A percentile compares a stretch with the other conserved stretches of the same genome.
These are phyloP conservation scores for Litsea cubeba DNA, from an alignment of 164 flowering plant species.

Conservation along the genomic window DNA sequence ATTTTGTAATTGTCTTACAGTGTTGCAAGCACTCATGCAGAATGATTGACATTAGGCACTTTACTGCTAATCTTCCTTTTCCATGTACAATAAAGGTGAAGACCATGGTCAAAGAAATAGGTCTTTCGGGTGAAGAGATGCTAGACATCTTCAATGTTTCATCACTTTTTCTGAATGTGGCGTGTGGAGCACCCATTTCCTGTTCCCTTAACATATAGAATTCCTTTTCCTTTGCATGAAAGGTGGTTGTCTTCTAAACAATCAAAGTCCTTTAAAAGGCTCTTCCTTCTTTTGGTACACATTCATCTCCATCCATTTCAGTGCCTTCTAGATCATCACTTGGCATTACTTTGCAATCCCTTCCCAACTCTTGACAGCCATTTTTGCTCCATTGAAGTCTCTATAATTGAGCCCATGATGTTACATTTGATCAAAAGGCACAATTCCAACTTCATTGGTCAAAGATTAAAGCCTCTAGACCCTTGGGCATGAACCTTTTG, in stretches of 20 bases:
- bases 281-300: too few species aligned
- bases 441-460: background rate
- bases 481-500: constrained; percentile 3
- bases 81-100: too few species aligned
- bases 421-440: background rate
- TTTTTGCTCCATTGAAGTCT: background rate
- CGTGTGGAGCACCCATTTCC: too few species aligned
- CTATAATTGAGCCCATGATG: constrained; percentile 5
- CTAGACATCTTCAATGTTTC: too few species aligned
- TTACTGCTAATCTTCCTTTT: too few species aligned
- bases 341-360: background rate
- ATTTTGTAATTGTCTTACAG: background rate
- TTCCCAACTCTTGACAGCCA: background rate
- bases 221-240: background rate
- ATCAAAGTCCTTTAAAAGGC: background rate
- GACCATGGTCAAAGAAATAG: background rate
- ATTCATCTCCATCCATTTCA: background rate
- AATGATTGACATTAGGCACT: too few species aligned
- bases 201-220: background rate
- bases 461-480: background rate
- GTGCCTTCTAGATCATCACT: background rate
- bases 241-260: background rate
- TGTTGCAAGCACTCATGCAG: background rate
- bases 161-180: too few species aligned
- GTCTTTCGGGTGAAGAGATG: too few species aligned